A percentile compares a stretch with the other conserved stretches of the same genome.
These are phyloP conservation scores for Nemania sp. DNA, from an alignment of 2,329 filamentous ascomycete genomes.

Conservation along the genomic window DNA sequence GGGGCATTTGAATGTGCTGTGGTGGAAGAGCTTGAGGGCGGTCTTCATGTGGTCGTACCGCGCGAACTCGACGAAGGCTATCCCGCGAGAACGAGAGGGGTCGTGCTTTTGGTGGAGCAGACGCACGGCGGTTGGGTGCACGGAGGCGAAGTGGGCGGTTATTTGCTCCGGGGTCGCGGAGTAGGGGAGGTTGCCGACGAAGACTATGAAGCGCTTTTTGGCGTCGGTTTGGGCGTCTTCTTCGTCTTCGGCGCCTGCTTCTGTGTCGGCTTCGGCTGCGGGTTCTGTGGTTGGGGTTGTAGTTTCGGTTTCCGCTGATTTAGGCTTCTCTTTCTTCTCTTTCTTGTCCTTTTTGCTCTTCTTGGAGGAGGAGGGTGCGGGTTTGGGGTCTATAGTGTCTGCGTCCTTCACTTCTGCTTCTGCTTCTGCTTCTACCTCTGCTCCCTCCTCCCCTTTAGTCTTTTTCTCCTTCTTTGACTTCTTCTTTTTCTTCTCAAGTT, in stretches of 20 bases:
- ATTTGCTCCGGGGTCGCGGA: conserved; percentile 78
- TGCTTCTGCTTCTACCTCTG: conserved; percentile 42
- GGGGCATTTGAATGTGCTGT: conserved; percentile 75
- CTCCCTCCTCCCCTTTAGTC: background rate
- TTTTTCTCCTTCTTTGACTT: conserved; percentile 39
- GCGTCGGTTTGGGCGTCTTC: conserved; percentile 31
- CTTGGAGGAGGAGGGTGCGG: conserved; percentile 10
- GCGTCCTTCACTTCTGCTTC: conserved; percentile 38
- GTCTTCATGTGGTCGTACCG: conserved; percentile 91
- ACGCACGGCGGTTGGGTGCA: conserved; percentile 77
- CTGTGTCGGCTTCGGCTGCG: conserved; percentile 30
- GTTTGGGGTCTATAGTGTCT: background rate
- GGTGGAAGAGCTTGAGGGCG: conserved; percentile 90
- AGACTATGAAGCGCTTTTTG: conserved; percentile 77
- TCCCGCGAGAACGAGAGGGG: conserved; percentile 75
- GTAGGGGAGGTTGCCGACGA: conserved; percentile 92
- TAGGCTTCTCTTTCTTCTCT: conserved; percentile 35
- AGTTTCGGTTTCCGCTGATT: background rate
- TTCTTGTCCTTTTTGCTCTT: conserved; percentile 49
- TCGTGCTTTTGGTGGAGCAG: conserved; percentile 76
- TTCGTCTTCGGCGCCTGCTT: conserved; percentile 39
- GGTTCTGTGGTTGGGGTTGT: conserved; percentile 29
- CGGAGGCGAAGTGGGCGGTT: conserved; percentile 79
- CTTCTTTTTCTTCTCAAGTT: conserved; percentile 26
- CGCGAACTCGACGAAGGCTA: conserved; percentile 90